These are phyloP conservation scores for Pyrrhoderma noxium DNA, from an alignment of 1,284 basidiomycete genomes.

Conservation along the genomic window DNA sequence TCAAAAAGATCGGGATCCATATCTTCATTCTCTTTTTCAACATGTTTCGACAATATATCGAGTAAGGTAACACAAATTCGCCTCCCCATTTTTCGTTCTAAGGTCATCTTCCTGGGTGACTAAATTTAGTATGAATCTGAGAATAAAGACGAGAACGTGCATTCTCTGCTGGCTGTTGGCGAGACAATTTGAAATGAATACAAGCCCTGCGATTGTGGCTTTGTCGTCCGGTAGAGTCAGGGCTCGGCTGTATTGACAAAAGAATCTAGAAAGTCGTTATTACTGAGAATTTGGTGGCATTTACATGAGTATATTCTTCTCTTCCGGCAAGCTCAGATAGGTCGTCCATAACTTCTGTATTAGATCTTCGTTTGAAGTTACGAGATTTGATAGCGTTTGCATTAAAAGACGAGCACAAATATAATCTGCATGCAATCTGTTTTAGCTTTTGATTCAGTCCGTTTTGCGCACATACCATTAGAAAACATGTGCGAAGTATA, in stretches of 20 bases:
- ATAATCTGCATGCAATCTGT: constrained; percentile 36
- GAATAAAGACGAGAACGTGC: constrained; percentile 36
- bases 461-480: constrained; percentile 35
- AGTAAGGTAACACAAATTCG: constrained; percentile 56
- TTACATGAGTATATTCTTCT: constrained; percentile 70
- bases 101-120: constrained; percentile 40
- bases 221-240: constrained; percentile 59
- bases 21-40: constrained; percentile 55
- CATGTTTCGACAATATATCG: constrained; percentile 58
- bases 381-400: constrained; percentile 67
- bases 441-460: constrained; percentile 16
- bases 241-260: constrained; percentile 49
- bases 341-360: constrained; percentile 51
- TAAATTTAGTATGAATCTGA: constrained; percentile 11
- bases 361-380: constrained; percentile 58
- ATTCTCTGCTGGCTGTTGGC: constrained; percentile 44
- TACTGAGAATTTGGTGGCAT: constrained; percentile 22
- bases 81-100: constrained; percentile 44
- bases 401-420: constrained; percentile 50
- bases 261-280: not conserved
- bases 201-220: constrained; percentile 54
- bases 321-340: constrained; percentile 61
- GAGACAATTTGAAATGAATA: constrained; percentile 69
- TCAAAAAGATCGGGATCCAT: constrained; percentile 65
- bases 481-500: constrained; percentile 61